phyloP scores from a whole-genome alignment of 140 eudicot genomes.

The Ambrosia hybrid region DNA sequence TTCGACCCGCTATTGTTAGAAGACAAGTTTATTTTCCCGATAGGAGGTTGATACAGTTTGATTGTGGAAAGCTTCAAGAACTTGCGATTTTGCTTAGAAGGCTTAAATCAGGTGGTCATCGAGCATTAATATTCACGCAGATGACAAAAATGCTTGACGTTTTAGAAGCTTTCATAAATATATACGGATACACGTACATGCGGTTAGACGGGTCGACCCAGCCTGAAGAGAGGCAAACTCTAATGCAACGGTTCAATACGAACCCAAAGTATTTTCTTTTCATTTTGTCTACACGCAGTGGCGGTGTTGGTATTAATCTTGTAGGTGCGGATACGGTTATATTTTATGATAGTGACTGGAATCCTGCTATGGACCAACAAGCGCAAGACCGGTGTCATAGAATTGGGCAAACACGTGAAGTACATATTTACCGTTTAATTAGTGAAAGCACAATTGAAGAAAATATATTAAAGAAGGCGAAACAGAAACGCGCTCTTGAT shows the following conservation, averaged over 20 bases:
- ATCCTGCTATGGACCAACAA: conserved; percentile 99
- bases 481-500: conserved; percentile 96
- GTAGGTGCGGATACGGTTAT: conserved; percentile 99
- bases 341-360: conserved; percentile 99
- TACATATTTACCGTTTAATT: conserved; percentile 81
- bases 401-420: conserved; percentile 98
- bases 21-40: conserved; percentile 97
- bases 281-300: conserved; percentile 95
- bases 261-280: conserved; percentile 88
- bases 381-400: conserved; percentile 99
- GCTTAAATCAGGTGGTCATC: conserved; percentile 85
- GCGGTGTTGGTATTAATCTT: conserved; percentile 95
- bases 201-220: conserved; percentile 98
- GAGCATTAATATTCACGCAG: conserved; percentile 92
- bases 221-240: conserved; percentile 91
- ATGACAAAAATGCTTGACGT: conserved; percentile 99
- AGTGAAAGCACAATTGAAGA: conserved; percentile 97
- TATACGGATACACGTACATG: conserved; percentile 97
- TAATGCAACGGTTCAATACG: conserved; percentile 96
- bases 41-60: conserved; percentile 91
- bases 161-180: conserved; percentile 83
- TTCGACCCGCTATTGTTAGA: conserved; percentile 92
- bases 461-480: conserved; percentile 88
- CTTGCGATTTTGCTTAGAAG: conserved; percentile 81
- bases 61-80: conserved; percentile 97